A percentile compares a stretch with the other conserved stretches of the same genome.
phyloP scores from a whole-genome alignment of 2,329 filamentous ascomycete genomes.

The Verticillium tricorpus region DNA sequence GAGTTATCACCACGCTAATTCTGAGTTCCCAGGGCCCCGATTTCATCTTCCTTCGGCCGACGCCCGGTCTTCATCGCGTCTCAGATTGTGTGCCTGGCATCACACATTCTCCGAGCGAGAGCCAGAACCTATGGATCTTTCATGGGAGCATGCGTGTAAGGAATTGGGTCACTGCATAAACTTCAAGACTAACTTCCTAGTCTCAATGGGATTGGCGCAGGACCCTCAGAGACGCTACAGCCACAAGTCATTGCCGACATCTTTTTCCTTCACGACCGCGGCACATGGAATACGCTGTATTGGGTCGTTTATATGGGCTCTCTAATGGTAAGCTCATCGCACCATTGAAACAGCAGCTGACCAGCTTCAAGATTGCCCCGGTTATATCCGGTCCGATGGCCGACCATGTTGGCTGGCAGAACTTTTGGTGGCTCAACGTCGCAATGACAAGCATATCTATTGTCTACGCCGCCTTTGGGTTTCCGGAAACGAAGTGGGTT shows the following conservation, averaged over 20 bases:
- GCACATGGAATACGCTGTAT: slow-evolving; percentile 49
- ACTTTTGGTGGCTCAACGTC: slow-evolving; percentile 64
- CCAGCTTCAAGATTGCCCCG: slow-evolving; percentile 35
- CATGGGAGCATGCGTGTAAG: slow-evolving; percentile 54
- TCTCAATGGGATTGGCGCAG: slow-evolving; percentile 58
- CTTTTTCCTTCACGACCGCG: slow-evolving; percentile 61
- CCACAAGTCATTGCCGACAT: slow-evolving; percentile 61
- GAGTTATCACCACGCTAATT: neutral
- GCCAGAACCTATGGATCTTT: slow-evolving; percentile 56
- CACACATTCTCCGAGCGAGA: slow-evolving; percentile 47
- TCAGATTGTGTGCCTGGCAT: slow-evolving; percentile 35
- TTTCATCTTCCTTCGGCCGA: slow-evolving; percentile 42
- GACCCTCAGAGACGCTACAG: slow-evolving; percentile 58
- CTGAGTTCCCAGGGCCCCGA: slow-evolving; percentile 25
- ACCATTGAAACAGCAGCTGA: too few relatives aligned
- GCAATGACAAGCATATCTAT: slow-evolving; percentile 45
- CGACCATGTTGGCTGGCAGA: slow-evolving; percentile 52
- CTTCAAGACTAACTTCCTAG: neutral
- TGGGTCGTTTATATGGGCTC: slow-evolving; percentile 49
- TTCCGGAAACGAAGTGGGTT: slow-evolving; percentile 50
- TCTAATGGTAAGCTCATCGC: neutral
- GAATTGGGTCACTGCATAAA: neutral
- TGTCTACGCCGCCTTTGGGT: slow-evolving; percentile 51
- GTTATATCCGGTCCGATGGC: slow-evolving; percentile 60
- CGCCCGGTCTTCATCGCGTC: slow-evolving; percentile 41